These are phyloP conservation scores for Exophiala dermatitidis DNA, from an alignment of 2,329 filamentous ascomycete species.

Conservation along the genomic window DNA sequence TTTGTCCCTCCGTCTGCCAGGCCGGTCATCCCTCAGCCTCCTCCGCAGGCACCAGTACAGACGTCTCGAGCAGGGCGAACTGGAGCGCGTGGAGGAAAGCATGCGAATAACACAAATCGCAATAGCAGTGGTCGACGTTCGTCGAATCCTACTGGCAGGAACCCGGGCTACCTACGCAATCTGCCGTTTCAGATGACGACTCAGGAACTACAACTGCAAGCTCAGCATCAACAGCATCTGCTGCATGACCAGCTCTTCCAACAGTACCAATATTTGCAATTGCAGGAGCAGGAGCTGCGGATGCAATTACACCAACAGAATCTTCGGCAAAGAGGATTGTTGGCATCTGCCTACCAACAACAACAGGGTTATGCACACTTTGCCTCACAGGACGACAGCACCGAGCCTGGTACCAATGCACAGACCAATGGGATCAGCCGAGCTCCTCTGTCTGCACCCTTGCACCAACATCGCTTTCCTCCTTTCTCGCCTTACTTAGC, in stretches of 20 bases:
- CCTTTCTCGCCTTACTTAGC: conserved; percentile 21
- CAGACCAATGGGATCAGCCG: conserved; percentile 18
- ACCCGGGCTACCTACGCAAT: conserved; percentile 34
- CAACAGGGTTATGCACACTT: conserved; percentile 35
- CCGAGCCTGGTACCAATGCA: conserved; percentile 15
- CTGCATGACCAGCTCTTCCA: conserved; percentile 45
- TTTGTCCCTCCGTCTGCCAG: conserved; percentile 46
- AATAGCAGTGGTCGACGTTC: conserved; percentile 45
- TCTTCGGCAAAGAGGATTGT: conserved; percentile 26
- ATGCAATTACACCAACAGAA: conserved; percentile 43
- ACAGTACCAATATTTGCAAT: conserved; percentile 45
- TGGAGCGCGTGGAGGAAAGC: conserved; percentile 44
- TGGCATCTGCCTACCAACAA: conserved; percentile 16
- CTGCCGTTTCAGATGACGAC: conserved; percentile 33
- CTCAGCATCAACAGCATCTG: conserved; percentile 42
- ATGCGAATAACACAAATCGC: conserved; percentile 44
- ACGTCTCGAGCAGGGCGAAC: conserved; percentile 44
- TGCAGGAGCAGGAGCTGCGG: conserved; percentile 45
- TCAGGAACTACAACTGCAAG: conserved; percentile 35
- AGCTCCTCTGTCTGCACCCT: conserved; percentile 27
- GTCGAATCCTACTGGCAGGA: conserved; percentile 49
- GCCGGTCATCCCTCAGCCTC: conserved; percentile 43
- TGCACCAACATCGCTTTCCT: conserved; percentile 26
- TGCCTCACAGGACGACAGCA: conserved; percentile 26
- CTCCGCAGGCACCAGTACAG: conserved; percentile 32